Base-by-base conservation (phyloP, 2,329 filamentous ascomycete genomes). In the Zymoseptoria pseudotritici region DNA sequence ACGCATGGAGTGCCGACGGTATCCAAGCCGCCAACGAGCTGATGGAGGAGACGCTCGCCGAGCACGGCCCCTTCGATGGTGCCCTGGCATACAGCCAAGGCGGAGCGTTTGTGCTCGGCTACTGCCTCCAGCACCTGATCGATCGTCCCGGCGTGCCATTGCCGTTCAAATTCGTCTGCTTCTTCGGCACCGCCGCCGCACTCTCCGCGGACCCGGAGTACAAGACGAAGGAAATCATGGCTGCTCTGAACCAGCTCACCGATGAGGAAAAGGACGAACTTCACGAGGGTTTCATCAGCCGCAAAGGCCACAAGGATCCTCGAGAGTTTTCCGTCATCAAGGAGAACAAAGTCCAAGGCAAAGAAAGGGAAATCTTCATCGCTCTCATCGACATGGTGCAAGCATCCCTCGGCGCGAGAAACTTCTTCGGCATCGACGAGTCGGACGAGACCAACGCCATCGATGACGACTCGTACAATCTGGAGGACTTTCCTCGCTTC, bases 341-440 rank as follows among this genome's bases (percentile, higher is more conserved):
- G 17, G 36, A 50, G 2, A 42, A 42, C 20, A 22, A 20, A 31
- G 13, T 57, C 55, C 21, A 29, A 20, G 55, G 55, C 24, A 19
- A 46, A 10, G 55, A 57, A 21, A 51, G 24, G 55, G 55, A 57
- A 50, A 57, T 57, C 49, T 57, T 57, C 55, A 24, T 57, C 10
- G 55, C 42, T 21, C 55, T 57, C 13, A 26, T 57, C 24, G 55
- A 57, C 55, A 57, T 57, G 55, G 55, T 57, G 17, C 55, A 57
- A 26, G 46, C 55, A 52, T 57, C 55, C 2, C 49, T 57, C 6
- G 55, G 55, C 21, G 55, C 55, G 9, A 46, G 55, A 46, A 57
- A 57, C 26, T 57, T 52, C 36, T 57, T 57, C 49, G 55, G 55
- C 46, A 57, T 57, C 22, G 55, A 57, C 49, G 55, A 57, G 26